phyloP scores from a whole-genome alignment of 345 rosid species.

The Kandelia obovata region DNA sequence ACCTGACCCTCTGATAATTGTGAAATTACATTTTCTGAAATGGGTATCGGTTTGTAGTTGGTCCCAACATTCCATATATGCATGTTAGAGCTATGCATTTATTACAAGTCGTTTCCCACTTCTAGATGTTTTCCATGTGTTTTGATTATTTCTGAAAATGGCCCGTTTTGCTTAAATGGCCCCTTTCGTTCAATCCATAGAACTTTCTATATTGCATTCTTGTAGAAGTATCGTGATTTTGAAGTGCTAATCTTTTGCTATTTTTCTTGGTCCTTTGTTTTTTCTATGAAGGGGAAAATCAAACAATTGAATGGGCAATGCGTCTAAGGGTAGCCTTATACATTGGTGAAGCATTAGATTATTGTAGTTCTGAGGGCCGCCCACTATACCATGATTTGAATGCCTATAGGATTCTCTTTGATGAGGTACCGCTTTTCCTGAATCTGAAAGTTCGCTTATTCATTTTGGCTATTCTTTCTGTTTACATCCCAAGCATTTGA shows the following conservation, averaged over 20 bases:
- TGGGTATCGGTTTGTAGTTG: too few relatives aligned
- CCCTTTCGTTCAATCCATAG: not conserved
- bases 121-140: too few relatives aligned
- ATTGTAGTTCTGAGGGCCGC: slow-evolving; percentile 70
- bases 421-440: slow-evolving; percentile 56
- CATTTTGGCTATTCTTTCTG: not conserved
- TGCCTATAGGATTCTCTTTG: slow-evolving; percentile 95
- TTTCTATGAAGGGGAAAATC: slow-evolving; percentile 74
- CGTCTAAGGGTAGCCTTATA: slow-evolving; percentile 83
- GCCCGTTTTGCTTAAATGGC: not conserved
- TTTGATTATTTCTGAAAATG: slow-evolving; percentile 1
- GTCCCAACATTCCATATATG: too few relatives aligned
- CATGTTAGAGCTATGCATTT: too few relatives aligned
- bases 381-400: slow-evolving; percentile 92
- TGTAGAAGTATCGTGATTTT: too few relatives aligned
- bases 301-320: slow-evolving; percentile 95
- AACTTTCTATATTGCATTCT: too few relatives aligned
- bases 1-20: too few relatives aligned
- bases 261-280: slow-evolving; percentile 9
- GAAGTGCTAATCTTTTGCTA: too few relatives aligned
- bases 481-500: slow-evolving; percentile 8
- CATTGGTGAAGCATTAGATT: slow-evolving; percentile 91
- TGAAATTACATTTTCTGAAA: too few relatives aligned
- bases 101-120: too few relatives aligned
- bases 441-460: not conserved